Conservation (phyloP, 495 filamentous ascomycete genomes). For the Aspergillus heteromorphus region DNA sequence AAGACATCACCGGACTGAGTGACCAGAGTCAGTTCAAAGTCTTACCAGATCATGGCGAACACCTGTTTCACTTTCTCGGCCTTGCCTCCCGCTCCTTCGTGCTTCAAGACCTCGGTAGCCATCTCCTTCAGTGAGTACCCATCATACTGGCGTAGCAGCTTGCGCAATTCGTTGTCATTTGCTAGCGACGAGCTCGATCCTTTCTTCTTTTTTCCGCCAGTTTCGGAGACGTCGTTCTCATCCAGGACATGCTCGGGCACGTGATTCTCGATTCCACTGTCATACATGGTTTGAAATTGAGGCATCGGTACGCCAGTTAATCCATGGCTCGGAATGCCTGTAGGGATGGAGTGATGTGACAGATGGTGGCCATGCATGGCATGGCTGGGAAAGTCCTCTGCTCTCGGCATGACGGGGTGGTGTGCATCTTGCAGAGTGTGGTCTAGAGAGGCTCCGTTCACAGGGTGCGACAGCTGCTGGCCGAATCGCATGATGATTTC, state of each 20-base stretch:
- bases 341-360: slow-evolving; percentile 34
- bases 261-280: slow-evolving; percentile 63
- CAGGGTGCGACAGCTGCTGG: slow-evolving; percentile 50
- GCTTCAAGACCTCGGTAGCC: slow-evolving; percentile 69
- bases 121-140: slow-evolving; percentile 74
- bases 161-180: slow-evolving; percentile 87
- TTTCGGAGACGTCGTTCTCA: slow-evolving; percentile 60
- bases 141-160: slow-evolving; percentile 71
- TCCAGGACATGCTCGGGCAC: slow-evolving; percentile 56
- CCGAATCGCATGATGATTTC: slow-evolving; percentile 59
- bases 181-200: slow-evolving; percentile 68
- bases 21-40: neutral
- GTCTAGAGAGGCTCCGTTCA: slow-evolving; percentile 48
- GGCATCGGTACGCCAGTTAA: slow-evolving; percentile 33
- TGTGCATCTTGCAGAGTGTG: slow-evolving; percentile 46
- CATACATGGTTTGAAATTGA: slow-evolving; percentile 56
- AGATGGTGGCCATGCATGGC: slow-evolving; percentile 43
- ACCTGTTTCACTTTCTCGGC: slow-evolving; percentile 94
- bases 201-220: slow-evolving; percentile 58
- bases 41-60: slow-evolving; percentile 95
- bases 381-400: slow-evolving; percentile 44
- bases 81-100: slow-evolving; percentile 64
- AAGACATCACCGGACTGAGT: neutral
- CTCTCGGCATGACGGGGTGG: slow-evolving; percentile 39
- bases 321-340: slow-evolving; percentile 25